Base-by-base conservation (phyloP, 1,139 yeast genomes). In the Hansenula lynferdii region DNA sequence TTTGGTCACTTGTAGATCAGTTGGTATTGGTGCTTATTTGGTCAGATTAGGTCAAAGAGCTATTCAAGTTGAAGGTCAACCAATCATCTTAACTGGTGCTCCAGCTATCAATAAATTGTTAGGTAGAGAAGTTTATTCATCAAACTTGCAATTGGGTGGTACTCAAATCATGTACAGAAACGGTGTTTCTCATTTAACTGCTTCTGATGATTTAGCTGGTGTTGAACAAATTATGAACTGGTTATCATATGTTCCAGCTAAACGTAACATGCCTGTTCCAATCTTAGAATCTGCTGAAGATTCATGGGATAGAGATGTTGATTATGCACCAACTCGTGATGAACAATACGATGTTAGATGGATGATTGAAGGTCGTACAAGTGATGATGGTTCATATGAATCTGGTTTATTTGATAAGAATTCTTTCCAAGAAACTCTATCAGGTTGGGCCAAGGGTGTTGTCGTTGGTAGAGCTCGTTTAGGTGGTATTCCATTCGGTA, bases 21-120 rank as follows among this genome's bases (percentile, higher is more conserved):
- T 92, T 57, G 98, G 98, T 80, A 92, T 92, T 64, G 98, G 98
- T 73, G 98, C 98, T 35, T 92, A 92, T 62, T 75, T 92, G 61
- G 98, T 92, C 33, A 84, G 98, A 67, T 77, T 92, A 50, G 98
- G 98, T 59, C 97, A 92, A 74, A 85, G 98, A 74, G 95, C 97
- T 35, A 90, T 92, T 58, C 98, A 92, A 71, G 85, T 92, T 54
- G 97, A 92, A 62, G 98, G 98, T 36, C 97, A 92, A 68, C 98
- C 98, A 43, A 89, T 92, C 54, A 92, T 92, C 53, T 80, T 92
- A 60, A 92, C 98, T 41, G 98, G 98, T 74, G 98, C 98, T 43
- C 97, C 97, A 42, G 97, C 98, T 44, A 87, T 92, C 62, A 92
- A 92, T 75, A 94, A 94, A 67, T 71, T 94, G 53, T 73, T 92